These are phyloP conservation scores for Backusella mclennaniae DNA, from an alignment of 192 early-diverging fungal genomes.

Conservation along the genomic window DNA sequence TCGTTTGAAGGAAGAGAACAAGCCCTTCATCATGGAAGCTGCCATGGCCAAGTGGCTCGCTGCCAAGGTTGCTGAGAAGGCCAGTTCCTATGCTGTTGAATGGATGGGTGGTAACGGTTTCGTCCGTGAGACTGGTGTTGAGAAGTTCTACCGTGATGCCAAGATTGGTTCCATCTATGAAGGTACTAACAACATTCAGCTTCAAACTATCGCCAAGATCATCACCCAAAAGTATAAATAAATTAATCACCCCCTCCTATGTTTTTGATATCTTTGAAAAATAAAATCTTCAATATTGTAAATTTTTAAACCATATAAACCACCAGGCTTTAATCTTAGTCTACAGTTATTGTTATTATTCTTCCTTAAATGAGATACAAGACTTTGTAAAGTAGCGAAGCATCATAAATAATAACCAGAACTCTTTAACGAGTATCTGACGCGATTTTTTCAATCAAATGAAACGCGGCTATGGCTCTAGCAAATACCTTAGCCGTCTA, in stretches of 20 bases:
- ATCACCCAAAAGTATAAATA: conserved; percentile 24
- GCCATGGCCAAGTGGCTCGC: conserved; percentile 97
- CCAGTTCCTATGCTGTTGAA: conserved; percentile 86
- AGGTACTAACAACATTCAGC: conserved; percentile 94
- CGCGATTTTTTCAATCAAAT: too few relatives aligned
- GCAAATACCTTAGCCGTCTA: background rate
- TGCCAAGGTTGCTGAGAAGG: conserved; percentile 86
- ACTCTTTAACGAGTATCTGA: too few relatives aligned
- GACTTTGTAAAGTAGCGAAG: too few relatives aligned
- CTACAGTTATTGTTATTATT: background rate
- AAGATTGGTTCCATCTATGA: conserved; percentile 98
- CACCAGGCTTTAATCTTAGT: background rate
- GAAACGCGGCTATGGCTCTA: background rate
- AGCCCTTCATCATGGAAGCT: conserved; percentile 89
- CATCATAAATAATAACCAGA: too few relatives aligned
- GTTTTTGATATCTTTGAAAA: background rate
- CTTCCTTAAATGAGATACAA: too few relatives aligned
- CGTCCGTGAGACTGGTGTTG: conserved; percentile 76
- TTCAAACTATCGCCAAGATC: conserved; percentile 83
- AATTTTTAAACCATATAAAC: background rate
- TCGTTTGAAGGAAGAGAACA: conserved; percentile 89
- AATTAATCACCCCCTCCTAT: background rate
- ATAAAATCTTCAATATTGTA: background rate
- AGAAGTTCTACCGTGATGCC: conserved; percentile 95
- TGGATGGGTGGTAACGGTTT: conserved; percentile 98